A percentile compares a stretch with the other conserved stretches of the same genome.
These are phyloP conservation scores for Ambrosiella beaveri DNA, from an alignment of 2,329 filamentous ascomycete species.

Conservation along the genomic window DNA sequence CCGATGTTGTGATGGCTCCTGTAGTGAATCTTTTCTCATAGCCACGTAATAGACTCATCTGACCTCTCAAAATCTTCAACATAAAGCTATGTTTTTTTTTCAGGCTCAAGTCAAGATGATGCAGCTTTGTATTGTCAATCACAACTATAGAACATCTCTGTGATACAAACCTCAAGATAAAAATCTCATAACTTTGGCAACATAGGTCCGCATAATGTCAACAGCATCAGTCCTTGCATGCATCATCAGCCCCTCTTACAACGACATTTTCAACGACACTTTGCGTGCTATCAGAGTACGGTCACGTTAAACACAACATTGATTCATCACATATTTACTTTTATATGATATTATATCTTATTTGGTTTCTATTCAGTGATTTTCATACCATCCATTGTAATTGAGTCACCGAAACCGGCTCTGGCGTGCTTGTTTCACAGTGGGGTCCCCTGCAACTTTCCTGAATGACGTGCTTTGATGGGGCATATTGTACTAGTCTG, in stretches of 20 bases:
- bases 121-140: no score
- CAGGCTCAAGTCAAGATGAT: no score
- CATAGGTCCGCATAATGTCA: not conserved
- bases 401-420: conserved; percentile 1
- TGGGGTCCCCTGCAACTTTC: not conserved
- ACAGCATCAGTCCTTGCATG: not conserved
- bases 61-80: no score
- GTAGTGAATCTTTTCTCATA: not conserved
- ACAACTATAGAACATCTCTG: no score
- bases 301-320: no score
- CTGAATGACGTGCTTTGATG: conserved; percentile 5
- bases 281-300: not conserved
- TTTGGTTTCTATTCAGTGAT: not conserved
- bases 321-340: no score
- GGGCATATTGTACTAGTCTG: not conserved
- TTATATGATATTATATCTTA: no score
- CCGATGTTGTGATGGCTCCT: not conserved
- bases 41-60: no score
- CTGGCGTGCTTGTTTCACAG: not conserved
- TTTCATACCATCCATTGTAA: not conserved
- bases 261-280: not conserved
- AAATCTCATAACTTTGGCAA: no score
- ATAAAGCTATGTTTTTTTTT: no score
- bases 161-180: not conserved
- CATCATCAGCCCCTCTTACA: not conserved